Evolutionary conservation across 306 rosid species (phyloP), one percentile per base, ranked within the genome.

Genomic region (Cicer bijugum): DNA sequence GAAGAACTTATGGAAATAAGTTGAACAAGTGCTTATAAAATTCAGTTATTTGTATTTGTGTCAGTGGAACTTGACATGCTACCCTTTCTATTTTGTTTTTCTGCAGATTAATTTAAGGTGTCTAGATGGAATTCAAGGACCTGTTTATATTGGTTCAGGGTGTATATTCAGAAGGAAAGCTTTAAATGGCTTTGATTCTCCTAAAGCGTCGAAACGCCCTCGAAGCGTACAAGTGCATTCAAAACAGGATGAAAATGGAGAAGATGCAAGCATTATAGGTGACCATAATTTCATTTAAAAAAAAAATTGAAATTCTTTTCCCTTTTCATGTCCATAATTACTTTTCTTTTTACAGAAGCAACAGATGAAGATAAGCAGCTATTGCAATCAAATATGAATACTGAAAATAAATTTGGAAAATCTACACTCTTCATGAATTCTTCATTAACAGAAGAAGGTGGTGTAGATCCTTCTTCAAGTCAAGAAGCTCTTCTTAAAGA

Each of bases 41-140:
- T 28, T 28, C 33, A 28, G 3, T 28, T 28, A 2, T 3, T 28
- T n/a, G 28, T 37, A n/a, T 61, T 67, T 46, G 51, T 14, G 48
- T 47, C 10, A n/a, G 20, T 51, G 43, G 16, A 75, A 35, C 61
- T 42, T 67, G 37, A 73, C 53, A 38, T 35, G 48, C 37, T 63
- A 19, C 60, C 64, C 55, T 7, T 43, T 59, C 35, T 70, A 73
- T 48, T 48, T 52, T 39, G 20, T 64, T 77, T 33, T 75, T 70
- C 47, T 57, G 76, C 87, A 93, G 98, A 89, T 93, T 74, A 88
- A 87, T 88, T 79, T 91, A 90, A 82, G 92, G 78, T 96, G 98
- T 72, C 87, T 88, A n/a, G 98, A 93, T 81, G 98, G 98, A 84
- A 67, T 93, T 83, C 98, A 93, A 78, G 98, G 98, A 28, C 98